Conservation (phyloP, 768 basidiomycete genomes). For the Lactarius akahatsu region DNA sequence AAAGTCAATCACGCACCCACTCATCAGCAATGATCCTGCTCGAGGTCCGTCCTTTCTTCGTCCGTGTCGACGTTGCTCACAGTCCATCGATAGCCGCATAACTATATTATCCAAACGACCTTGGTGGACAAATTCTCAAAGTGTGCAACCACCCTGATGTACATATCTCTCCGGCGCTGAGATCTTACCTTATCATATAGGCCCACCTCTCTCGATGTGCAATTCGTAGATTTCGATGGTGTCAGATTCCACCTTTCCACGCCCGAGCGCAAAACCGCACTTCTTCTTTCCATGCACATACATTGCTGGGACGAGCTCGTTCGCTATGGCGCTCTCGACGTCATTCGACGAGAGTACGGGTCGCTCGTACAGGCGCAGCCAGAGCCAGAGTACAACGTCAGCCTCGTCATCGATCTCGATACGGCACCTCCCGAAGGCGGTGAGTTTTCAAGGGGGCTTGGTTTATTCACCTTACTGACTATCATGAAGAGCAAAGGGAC, state of each 20-base stretch:
- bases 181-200: slow-evolving; percentile 42
- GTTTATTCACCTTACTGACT: slow-evolving; percentile 8
- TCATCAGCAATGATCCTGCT: slow-evolving; percentile 69
- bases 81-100: slow-evolving; percentile 62
- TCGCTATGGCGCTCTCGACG: slow-evolving; percentile 77
- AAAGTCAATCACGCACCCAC: not conserved
- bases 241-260: slow-evolving; percentile 94
- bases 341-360: slow-evolving; percentile 84
- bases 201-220: slow-evolving; percentile 87
- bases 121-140: slow-evolving; percentile 83
- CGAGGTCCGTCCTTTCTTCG: slow-evolving; percentile 49
- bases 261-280: slow-evolving; percentile 74
- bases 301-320: slow-evolving; percentile 96
- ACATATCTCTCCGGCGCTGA: slow-evolving; percentile 19
- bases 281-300: slow-evolving; percentile 94
- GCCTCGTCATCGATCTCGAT: slow-evolving; percentile 83
- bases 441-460: slow-evolving; percentile 39
- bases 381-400: slow-evolving; percentile 89
- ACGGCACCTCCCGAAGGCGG: slow-evolving; percentile 78
- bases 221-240: slow-evolving; percentile 97
- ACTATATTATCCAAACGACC: slow-evolving; percentile 89
- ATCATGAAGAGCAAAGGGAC: slow-evolving; percentile 66
- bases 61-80: not conserved
- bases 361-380: slow-evolving; percentile 59
- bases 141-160: slow-evolving; percentile 45